Evolutionary conservation across 176 grass and related monocot genomes (phyloP), one percentile per base, ranked within the genome.

Genomic region (Rhynchospora breviuscula): DNA sequence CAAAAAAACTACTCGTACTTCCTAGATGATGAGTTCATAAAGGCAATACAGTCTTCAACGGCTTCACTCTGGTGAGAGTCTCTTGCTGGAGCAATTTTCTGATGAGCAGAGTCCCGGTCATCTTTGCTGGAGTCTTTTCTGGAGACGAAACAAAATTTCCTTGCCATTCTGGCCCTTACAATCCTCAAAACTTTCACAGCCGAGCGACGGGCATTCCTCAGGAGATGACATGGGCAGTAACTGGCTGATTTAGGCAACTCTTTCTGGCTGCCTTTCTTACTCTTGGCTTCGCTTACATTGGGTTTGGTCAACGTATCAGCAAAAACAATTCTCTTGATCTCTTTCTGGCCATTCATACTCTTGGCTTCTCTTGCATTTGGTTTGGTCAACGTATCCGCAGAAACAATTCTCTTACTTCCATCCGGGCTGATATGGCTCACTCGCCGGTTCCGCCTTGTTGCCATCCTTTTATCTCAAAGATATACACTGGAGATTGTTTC

Each of bases 21-120:
- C 88, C 91, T 91, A 9, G 95, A 98, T 49, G 95, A 95, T 12
- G 95, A 98, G 86, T 98, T 98, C 91, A 98, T 94, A 86, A 98
- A 98, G 80, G 82, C 87, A 88, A 98, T 98, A 86, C 95, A 98
- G 76, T 98, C 95, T 81, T 98, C 95, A 53, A 98, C 85, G 1
- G 87, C 92, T 40, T 98, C 95, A 61, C 89, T 95, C 86, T 95
- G 92, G 80, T 93, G 95, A 61, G 92, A 91, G 57, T 98, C 91
- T 81, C 89, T 87, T 3, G 79, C 91, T 63, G 90, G 89, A 87
- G 87, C 90, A 66, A 88, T 91, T 3, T 94, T 90, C 51, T 91
- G 92, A 0, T 91, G 91, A 43, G 63, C 70, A n/a, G 75, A 63
- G 3, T 46, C 68, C 1, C 74, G 62, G 6, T 88, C 18, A 51